These are phyloP conservation scores for Opeltia flavorubescens DNA, from an alignment of 495 filamentous ascomycete species.

Conservation along the genomic window DNA sequence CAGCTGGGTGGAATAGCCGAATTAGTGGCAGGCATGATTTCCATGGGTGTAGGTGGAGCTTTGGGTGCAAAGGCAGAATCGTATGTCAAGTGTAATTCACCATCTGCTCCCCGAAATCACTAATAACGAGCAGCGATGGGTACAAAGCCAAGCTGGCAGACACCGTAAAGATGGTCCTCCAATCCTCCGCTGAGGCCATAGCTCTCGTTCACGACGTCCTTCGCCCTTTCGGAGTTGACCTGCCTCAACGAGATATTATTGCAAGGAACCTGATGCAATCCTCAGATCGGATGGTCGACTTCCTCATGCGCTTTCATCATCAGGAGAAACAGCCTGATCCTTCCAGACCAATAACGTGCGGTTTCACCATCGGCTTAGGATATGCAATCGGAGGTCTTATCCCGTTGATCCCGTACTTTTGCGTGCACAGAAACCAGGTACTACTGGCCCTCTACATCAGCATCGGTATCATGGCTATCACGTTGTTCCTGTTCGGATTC, in stretches of 20 bases:
- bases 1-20: constrained; percentile 46
- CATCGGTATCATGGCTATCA: constrained; percentile 52
- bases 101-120: not conserved
- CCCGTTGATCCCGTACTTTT: constrained; percentile 65
- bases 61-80: constrained; percentile 59
- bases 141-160: constrained; percentile 35
- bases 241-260: constrained; percentile 33
- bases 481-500: constrained; percentile 61
- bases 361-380: constrained; percentile 50
- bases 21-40: constrained; percentile 43
- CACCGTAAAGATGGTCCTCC: constrained; percentile 20
- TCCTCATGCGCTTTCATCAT: constrained; percentile 36
- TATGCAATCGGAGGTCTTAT: constrained; percentile 65
- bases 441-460: constrained; percentile 50
- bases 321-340: constrained; percentile 34
- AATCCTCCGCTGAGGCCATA: constrained; percentile 19
- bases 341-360: constrained; percentile 42
- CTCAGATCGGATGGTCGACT: constrained; percentile 28
- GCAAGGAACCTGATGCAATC: constrained; percentile 35
- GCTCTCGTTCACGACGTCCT: constrained; percentile 37
- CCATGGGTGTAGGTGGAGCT: constrained; percentile 45
- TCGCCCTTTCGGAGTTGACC: constrained; percentile 29
- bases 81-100: constrained; percentile 23
- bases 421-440: constrained; percentile 41
- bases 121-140: constrained; percentile 28